Evolutionary conservation across 805 yeast species (phyloP), one percentile per base, ranked within the genome.

Genomic region (Monosporozyma aerobia): DNA sequence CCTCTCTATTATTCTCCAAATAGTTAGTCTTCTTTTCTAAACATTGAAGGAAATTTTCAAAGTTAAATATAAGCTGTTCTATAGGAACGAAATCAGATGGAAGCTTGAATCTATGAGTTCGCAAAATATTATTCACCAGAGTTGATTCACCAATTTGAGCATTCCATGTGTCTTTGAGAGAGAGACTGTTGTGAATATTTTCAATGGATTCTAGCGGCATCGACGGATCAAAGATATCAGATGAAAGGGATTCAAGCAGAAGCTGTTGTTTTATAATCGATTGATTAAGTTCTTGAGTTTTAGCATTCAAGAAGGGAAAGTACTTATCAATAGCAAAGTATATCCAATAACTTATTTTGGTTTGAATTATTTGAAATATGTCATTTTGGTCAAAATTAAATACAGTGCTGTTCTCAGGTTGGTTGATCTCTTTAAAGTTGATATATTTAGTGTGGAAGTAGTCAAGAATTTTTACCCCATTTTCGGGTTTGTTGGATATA

Each of bases 331-430:
- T 77, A 44, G 6, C 82, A 62, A 2, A 73, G 73, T 43, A 68
- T 70, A 81, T 85, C 80, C 88, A 85, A 2, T 63, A 56, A 53
- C 82, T 85, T 68, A 78, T 83, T 58, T 78, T 80, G 2, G 81
- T 64, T 40, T 68, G 69, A 5, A 82, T 72, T 39, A 80, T 68
- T 0, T 76, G 63, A 54, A 81, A 85, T 2, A 83, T 83, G 14
- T 75, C 76, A 8, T 75, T 73, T 60, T 73, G 79, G 44, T 78
- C 73, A 39, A 87, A 63, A 0, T 54, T 47, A 3, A 55, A 39
- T 13, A 25, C 7, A 22, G 39, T n/a, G 7, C 23, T 27, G 16
- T 8, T 29, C n/a, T 14, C 22, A 23, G 32, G 13, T 37, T 32
- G 32, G 11, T 14, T 41, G 3, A 29, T 25, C 29, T 32, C 7